These are phyloP conservation scores for Hansfordia pulvinata DNA, from an alignment of 2,329 filamentous ascomycete genomes.

Conservation along the genomic window DNA sequence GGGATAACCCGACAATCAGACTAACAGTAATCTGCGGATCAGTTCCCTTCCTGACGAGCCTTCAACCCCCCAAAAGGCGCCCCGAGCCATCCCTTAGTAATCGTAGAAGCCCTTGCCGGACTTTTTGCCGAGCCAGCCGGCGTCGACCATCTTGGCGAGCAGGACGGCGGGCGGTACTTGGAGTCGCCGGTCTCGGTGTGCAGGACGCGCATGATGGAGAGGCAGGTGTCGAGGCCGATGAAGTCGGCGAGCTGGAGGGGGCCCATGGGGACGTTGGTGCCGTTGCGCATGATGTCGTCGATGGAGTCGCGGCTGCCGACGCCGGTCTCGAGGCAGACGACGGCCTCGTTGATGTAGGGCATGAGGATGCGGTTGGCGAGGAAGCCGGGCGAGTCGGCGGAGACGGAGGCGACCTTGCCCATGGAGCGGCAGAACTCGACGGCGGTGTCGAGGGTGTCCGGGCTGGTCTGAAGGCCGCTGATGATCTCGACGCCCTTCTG, in stretches of 20 bases:
- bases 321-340: slow-evolving; percentile 90
- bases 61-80: no score
- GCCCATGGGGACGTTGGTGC: slow-evolving; percentile 97
- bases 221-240: slow-evolving; percentile 89
- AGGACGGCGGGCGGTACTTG: slow-evolving; percentile 84
- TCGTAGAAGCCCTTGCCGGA: slow-evolving; percentile 92
- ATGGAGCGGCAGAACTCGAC: slow-evolving; percentile 79
- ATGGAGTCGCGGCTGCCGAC: slow-evolving; percentile 85
- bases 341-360: slow-evolving; percentile 95
- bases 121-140: slow-evolving; percentile 97
- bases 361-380: slow-evolving; percentile 93
- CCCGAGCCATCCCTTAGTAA: no score
- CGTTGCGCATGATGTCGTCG: slow-evolving; percentile 98
- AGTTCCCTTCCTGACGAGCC: no score
- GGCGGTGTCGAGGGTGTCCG: slow-evolving; percentile 67
- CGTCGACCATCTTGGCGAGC: slow-evolving; percentile 90
- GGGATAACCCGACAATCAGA: no score
- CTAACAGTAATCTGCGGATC: no score
- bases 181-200: slow-evolving; percentile 85
- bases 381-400: slow-evolving; percentile 85
- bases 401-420: slow-evolving; percentile 83
- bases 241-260: slow-evolving; percentile 90
- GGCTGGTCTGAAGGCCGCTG: slow-evolving; percentile 79
- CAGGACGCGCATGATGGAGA: slow-evolving; percentile 94
- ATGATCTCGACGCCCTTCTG: slow-evolving; percentile 99